Base-by-base conservation (phyloP, 2,329 filamentous ascomycete species). In the Pseudogymnoascus destructans region DNA sequence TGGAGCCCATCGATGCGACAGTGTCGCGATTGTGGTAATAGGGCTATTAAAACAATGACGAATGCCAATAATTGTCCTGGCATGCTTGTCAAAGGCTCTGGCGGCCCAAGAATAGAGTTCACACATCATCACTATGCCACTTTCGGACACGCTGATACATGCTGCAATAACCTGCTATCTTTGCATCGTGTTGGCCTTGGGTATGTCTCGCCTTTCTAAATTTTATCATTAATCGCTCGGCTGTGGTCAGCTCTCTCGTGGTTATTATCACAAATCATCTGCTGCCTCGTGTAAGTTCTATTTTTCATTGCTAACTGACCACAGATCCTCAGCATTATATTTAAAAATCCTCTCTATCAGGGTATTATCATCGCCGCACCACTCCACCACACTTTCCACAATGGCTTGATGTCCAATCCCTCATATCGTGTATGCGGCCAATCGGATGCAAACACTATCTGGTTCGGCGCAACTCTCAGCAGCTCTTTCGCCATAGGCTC, bases 401-500 rank as follows among this genome's bases (percentile, higher is more conserved):
- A 84, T 0, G 76, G 76, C 52, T 67, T 71, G 19, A 82, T 78
- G 64, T 84, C 76, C 1, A 81, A 63, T 1, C 75, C 76, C 19
- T 81, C 77, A 60, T 79, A 84, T 10, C 81, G 72, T 2, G 82
- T 85, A 66, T 84, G 80, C 17, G 81, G 81, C 81, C 81, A 84
- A 64, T 84, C 81, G 0, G 79, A 81, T 1, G 79, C 80, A 66
- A 81, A 84, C 0, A 84, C 74, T 8, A 80, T 70, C 13, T 74
- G 70, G 19, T 60, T 65, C 15, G 73, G 67, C 1, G 73, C 75
- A 3, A 73, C 67, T 3, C 67, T 66, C 32, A 82, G 63, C 6
- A 83, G 67, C 63, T 81, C 76, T 11, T 66, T 69, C 7, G 73
- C 75, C 36, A 84, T 68, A 1, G 72, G 72, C 57, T 77, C 73